Percentiles rank a stretch among this genome's conserved stretches.
phyloP scores from a whole-genome alignment of 345 rosid species.

The Raphanus sativus region DNA sequence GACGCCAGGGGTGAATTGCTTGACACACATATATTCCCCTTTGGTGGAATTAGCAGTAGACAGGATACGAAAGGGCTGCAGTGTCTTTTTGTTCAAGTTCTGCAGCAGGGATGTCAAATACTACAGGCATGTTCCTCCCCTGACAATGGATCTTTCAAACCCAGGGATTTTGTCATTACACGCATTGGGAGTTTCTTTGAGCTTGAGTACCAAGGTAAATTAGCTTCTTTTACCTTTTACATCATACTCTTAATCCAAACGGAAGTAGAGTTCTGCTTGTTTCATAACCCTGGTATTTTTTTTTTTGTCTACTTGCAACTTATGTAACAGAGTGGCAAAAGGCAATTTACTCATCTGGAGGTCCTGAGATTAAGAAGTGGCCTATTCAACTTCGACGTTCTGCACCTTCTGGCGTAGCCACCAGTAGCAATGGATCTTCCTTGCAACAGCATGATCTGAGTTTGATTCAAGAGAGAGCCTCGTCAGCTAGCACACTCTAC shows the following conservation, averaged over 20 bases:
- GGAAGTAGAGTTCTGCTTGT: not conserved
- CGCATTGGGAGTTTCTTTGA: conserved; percentile 93
- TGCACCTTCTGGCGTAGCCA: conserved; percentile 74
- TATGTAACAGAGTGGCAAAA: conserved; percentile 91
- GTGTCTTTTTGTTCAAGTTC: conserved; percentile 92
- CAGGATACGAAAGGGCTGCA: conserved; percentile 99
- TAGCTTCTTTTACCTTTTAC: conserved; percentile 22
- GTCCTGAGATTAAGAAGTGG: conserved; percentile 93
- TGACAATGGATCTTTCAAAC: conserved; percentile 72
- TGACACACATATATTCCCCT: conserved; percentile 94
- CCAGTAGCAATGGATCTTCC: conserved; percentile 67
- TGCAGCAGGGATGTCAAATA: conserved; percentile 98
- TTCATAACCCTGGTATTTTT: conserved; percentile 10
- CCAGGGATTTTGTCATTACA: conserved; percentile 86
- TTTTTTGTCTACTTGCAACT: conserved; percentile 19
- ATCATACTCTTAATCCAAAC: not conserved
- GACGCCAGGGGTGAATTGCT: conserved; percentile 98
- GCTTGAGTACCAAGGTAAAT: conserved; percentile 91
- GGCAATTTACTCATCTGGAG: conserved; percentile 89
- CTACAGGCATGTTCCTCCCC: conserved; percentile 84
- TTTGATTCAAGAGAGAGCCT: conserved; percentile 87
- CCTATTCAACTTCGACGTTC: conserved; percentile 87
- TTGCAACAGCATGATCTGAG: conserved; percentile 91
- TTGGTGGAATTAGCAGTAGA: conserved; percentile 98
- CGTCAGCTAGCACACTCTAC: conserved; percentile 82